phyloP scores from a whole-genome alignment of 2,329 filamentous ascomycete genomes.

The Polytolypa hystricis region DNA sequence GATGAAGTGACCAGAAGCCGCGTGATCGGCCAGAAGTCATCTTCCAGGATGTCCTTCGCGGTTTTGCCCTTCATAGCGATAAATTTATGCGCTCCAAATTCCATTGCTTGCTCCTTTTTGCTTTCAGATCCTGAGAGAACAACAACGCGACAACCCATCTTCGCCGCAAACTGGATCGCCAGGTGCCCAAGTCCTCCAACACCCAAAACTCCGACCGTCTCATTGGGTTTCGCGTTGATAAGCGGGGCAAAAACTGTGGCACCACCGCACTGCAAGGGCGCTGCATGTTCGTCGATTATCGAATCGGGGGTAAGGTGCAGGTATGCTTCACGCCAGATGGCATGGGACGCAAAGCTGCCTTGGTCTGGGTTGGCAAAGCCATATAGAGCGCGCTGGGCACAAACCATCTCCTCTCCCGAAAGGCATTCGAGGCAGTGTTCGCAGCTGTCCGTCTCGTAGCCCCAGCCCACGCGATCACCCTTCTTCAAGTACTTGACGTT shows the following conservation, averaged over 20 bases:
- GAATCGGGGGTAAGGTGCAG: slow-evolving; percentile 33
- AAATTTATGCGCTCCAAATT: slow-evolving; percentile 48
- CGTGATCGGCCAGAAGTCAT: slow-evolving; percentile 23
- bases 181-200: slow-evolving; percentile 44
- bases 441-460: slow-evolving; percentile 29
- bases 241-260: slow-evolving; percentile 42
- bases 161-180: slow-evolving; percentile 42
- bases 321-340: slow-evolving; percentile 30
- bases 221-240: slow-evolving; percentile 34
- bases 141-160: slow-evolving; percentile 43
- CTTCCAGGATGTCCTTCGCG: slow-evolving; percentile 21
- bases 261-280: slow-evolving; percentile 39
- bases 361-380: slow-evolving; percentile 24
- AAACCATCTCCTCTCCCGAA: slow-evolving; percentile 1
- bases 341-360: slow-evolving; percentile 27
- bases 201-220: slow-evolving; percentile 41
- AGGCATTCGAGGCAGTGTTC: slow-evolving; percentile 20
- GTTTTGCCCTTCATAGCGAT: slow-evolving; percentile 33
- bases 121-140: slow-evolving; percentile 38
- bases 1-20: slow-evolving; percentile 27
- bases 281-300: slow-evolving; percentile 35
- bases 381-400: slow-evolving; percentile 16
- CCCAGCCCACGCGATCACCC: slow-evolving; percentile 34
- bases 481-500: slow-evolving; percentile 24
- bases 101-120: slow-evolving; percentile 44